A percentile compares a stretch with the other conserved stretches of the same genome.
These are phyloP conservation scores for Peronospora destructor DNA, from an alignment of 352 stramenopile genomes.

Conservation along the genomic window DNA sequence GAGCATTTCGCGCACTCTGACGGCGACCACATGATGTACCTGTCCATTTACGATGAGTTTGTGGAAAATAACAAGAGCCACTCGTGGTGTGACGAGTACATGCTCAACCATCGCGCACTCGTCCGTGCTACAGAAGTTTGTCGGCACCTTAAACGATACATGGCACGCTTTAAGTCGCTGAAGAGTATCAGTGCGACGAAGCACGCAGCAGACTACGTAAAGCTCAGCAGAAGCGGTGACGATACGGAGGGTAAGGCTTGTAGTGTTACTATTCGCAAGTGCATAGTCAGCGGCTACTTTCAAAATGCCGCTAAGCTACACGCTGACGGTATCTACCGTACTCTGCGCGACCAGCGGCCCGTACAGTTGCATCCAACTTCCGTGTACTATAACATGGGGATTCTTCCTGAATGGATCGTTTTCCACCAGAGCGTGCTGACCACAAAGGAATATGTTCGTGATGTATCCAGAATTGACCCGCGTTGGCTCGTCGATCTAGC, in stretches of 20 bases:
- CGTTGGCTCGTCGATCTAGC: conserved; percentile 62
- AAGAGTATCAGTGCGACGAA: background rate
- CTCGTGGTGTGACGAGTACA: conserved; percentile 71
- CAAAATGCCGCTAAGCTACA: conserved; percentile 96
- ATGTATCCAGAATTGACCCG: conserved; percentile 64
- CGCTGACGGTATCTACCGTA: conserved; percentile 62
- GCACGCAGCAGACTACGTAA: conserved; percentile 14
- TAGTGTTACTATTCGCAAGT: conserved; percentile 44
- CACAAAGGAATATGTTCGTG: conserved; percentile 90
- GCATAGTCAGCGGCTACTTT: conserved; percentile 82
- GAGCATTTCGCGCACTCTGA: conserved; percentile 57
- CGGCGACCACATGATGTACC: conserved; percentile 65
- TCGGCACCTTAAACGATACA: conserved; percentile 57
- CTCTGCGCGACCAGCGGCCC: conserved; percentile 54
- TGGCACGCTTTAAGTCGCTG: conserved; percentile 42
- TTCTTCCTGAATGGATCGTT: conserved; percentile 94
- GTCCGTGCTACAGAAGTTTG: conserved; percentile 59
- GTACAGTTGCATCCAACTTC: conserved; percentile 75
- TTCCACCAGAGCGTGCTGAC: conserved; percentile 99
- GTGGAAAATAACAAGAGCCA: conserved; percentile 51
- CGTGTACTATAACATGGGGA: conserved; percentile 64
- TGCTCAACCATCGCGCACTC: conserved; percentile 52
- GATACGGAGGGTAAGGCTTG: conserved; percentile 22
- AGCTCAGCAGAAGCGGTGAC: conserved; percentile 5
- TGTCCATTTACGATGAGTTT: conserved; percentile 70